Conservation (phyloP, 441 rosid genomes). For the Rhodomyrtus psidioides region DNA sequence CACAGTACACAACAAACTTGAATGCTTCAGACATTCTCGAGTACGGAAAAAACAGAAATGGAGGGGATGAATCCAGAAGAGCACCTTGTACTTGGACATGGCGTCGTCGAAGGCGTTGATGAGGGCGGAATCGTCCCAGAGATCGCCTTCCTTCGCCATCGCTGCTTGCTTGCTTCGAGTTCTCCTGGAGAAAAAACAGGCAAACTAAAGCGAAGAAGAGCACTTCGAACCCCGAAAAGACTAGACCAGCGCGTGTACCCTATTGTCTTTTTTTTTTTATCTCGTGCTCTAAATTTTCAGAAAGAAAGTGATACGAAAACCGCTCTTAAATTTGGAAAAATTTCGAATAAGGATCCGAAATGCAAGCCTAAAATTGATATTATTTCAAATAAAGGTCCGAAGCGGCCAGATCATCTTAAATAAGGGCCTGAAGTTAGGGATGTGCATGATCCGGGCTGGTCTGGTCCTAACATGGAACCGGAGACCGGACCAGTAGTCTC, state of each 20-base stretch:
- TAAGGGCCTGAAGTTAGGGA: no score
- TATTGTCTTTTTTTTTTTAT: not conserved
- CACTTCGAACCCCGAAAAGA: not conserved
- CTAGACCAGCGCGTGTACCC: not conserved
- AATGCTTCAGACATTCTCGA: not conserved
- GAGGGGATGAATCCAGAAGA: not conserved
- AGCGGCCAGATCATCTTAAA: no score
- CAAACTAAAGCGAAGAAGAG: not conserved
- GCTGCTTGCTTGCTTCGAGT: not conserved
- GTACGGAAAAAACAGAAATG: not conserved
- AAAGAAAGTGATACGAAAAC: no score
- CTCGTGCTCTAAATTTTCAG: no score
- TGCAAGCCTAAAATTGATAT: no score
- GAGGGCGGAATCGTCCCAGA: constrained; percentile 65
- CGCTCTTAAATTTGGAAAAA: no score
- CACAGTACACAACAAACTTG: not conserved
- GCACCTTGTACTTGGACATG: constrained; percentile 47
- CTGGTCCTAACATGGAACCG: no score
- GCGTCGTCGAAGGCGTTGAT: constrained; percentile 53
- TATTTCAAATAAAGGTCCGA: no score
- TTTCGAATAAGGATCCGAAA: no score
- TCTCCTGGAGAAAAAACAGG: not conserved
- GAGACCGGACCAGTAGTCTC: no score
- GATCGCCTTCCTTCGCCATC: constrained; percentile 34
- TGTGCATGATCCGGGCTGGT: no score